Conservation (phyloP, 768 basidiomycete species). For the Collybia mongolica region DNA sequence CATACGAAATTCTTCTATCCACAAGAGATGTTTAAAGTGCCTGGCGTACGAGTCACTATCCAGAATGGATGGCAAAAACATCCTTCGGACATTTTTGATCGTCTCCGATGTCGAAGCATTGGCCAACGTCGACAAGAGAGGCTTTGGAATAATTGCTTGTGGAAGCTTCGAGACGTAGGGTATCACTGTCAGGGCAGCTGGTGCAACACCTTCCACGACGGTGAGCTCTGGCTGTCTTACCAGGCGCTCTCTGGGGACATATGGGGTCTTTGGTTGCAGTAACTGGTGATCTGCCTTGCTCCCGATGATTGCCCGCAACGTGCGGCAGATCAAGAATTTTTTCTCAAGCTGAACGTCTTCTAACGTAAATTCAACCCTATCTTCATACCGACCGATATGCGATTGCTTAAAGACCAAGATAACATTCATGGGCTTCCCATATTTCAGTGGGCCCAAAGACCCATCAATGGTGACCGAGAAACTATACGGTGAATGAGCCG, state of each 20-base stretch:
- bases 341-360: constrained; percentile 38
- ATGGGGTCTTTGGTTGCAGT: constrained; percentile 45
- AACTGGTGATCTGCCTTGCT: constrained; percentile 39
- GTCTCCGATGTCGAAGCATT: constrained; percentile 21
- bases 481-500: background rate
- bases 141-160: constrained; percentile 30
- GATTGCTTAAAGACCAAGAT: constrained; percentile 29
- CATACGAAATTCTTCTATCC: constrained; percentile 32
- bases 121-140: constrained; percentile 25
- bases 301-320: constrained; percentile 42
- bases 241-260: constrained; percentile 28
- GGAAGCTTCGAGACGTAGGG: constrained; percentile 38
- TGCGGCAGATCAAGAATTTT: constrained; percentile 45
- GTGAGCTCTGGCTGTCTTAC: constrained; percentile 26
- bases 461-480: constrained; percentile 14
- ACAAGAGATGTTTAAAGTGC: constrained; percentile 48
- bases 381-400: constrained; percentile 45
- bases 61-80: constrained; percentile 37
- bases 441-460: constrained; percentile 15
- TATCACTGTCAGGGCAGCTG: constrained; percentile 36
- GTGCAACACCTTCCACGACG: constrained; percentile 37
- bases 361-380: constrained; percentile 51
- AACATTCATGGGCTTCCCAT: constrained; percentile 21
- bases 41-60: constrained; percentile 36
- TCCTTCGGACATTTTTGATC: constrained; percentile 21